Percentiles rank a stretch among this genome's conserved stretches.
Conservation (phyloP, 2,329 filamentous ascomycete species). For the Fusarium sulawesiense region DNA sequence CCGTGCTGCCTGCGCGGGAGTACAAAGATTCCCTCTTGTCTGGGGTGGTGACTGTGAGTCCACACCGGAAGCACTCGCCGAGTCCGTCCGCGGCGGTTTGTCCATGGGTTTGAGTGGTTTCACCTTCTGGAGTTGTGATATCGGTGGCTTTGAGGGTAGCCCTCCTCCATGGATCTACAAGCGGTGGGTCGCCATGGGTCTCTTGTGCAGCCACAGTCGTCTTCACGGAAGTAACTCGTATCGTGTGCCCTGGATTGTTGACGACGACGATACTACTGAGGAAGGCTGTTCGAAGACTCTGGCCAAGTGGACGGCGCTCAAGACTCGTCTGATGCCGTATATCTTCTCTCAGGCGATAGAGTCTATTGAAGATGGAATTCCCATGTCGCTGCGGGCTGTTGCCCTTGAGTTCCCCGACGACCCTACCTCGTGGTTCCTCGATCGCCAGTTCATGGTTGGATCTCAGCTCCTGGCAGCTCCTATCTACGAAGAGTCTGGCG, state of each 20-base stretch:
- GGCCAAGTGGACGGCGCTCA: slow-evolving; percentile 61
- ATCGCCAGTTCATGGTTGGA: slow-evolving; percentile 81
- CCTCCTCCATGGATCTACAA: slow-evolving; percentile 78
- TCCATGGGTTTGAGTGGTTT: slow-evolving; percentile 73
- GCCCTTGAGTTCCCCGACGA: slow-evolving; percentile 79
- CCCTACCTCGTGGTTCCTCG: slow-evolving; percentile 73
- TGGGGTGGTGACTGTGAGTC: slow-evolving; percentile 83
- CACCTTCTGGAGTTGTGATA: slow-evolving; percentile 77
- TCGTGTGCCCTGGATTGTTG: slow-evolving; percentile 80
- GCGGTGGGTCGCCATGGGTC: slow-evolving; percentile 81
- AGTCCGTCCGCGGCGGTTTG: slow-evolving; percentile 74
- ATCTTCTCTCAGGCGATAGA: slow-evolving; percentile 58
- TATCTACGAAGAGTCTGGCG: slow-evolving; percentile 70
- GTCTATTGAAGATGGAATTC: slow-evolving; percentile 63
- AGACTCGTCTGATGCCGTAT: slow-evolving; percentile 65
- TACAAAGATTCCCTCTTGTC: slow-evolving; percentile 75
- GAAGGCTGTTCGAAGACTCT: slow-evolving; percentile 64
- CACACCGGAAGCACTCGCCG: slow-evolving; percentile 78
- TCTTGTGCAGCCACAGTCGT: slow-evolving; percentile 76
- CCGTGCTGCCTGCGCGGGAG: slow-evolving; percentile 73
- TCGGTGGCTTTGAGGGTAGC: slow-evolving; percentile 77
- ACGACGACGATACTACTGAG: slow-evolving; percentile 68
- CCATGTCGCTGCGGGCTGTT: slow-evolving; percentile 72
- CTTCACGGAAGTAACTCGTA: slow-evolving; percentile 77
- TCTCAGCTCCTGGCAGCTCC: slow-evolving; percentile 71